Base-by-base conservation (phyloP, 2,329 filamentous ascomycete species). In the Diaporthe amygdali region DNA sequence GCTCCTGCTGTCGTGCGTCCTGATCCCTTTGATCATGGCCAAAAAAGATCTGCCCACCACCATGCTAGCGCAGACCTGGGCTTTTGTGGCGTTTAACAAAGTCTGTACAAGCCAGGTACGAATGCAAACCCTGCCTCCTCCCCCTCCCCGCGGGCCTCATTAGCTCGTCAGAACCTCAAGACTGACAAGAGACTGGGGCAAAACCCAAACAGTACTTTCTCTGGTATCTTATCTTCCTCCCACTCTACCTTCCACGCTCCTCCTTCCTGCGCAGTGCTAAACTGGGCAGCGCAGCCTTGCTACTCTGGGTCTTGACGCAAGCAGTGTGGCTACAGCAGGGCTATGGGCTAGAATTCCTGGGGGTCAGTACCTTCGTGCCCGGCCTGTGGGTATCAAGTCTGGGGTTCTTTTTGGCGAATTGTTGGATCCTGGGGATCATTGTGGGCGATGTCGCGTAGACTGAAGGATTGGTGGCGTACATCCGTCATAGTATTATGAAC, bases 51-150 rank as follows among this genome's bases (percentile, higher is more conserved):
- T 99, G 0, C 88, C 95, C 0, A 89, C 91, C 0, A 92, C 94
- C 6, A 95, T 98, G 93, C 89, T 98, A 73, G 94, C 94, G 5
- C 96, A 99, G 82, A 98, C 96, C 0, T 97, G 98, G 82, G 94
- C 96, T 0, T 99, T 99, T 81, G 96, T 98, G 5, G 92, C 95
- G 0, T 98, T 98, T 77, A 99, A 99, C 84, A 99, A 99, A 84
- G 96, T 99, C 73, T 98, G 96, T 87, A 99, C 96, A 3, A 97
- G 95, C 78, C 96, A 98, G 88, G 94, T 96, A 88, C 74, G 87
- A 79, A 12, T 39, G n/a, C 52, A 59, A 22, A 30, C n/a, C 14
- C 37, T 22, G 69, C 44, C 22, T 25, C 51, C 39, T 22, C 20
- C 34, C 25, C 46, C 20, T 15, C 17, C 12, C 9, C 51, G 66